phyloP scores from a whole-genome alignment of 306 rosid species.

The Trifolium fragiferum region DNA sequence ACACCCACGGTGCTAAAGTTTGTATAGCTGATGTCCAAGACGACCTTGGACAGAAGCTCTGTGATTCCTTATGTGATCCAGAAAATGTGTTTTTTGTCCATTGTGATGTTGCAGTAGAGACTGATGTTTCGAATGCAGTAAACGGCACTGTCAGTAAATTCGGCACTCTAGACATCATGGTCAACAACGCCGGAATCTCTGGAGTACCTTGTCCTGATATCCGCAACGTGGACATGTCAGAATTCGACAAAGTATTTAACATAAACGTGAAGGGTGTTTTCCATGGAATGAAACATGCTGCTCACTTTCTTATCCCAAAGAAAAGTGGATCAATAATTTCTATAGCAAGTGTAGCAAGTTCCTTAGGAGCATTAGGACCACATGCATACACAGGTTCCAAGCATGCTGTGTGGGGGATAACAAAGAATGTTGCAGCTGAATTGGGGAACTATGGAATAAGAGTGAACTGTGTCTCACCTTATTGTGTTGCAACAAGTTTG shows the following conservation, averaged over 20 bases:
- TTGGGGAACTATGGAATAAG: slow-evolving; percentile 68
- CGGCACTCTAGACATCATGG: slow-evolving; percentile 81
- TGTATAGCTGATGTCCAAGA: slow-evolving; percentile 82
- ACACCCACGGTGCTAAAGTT: slow-evolving; percentile 78
- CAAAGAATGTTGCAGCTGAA: slow-evolving; percentile 85
- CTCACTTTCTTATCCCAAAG: slow-evolving; percentile 67
- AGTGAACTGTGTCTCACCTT: slow-evolving; percentile 76
- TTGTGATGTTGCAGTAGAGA: slow-evolving; percentile 74
- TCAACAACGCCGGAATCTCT: slow-evolving; percentile 84
- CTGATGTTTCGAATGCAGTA: slow-evolving; percentile 62
- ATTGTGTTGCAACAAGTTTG: slow-evolving; percentile 57
- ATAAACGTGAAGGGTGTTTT: slow-evolving; percentile 81
- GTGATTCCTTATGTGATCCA: slow-evolving; percentile 54
- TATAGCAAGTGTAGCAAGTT: slow-evolving; percentile 58
- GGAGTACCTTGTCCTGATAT: slow-evolving; percentile 78
- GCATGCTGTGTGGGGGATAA: slow-evolving; percentile 80
- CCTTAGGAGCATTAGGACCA: slow-evolving; percentile 60
- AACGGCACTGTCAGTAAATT: slow-evolving; percentile 57
- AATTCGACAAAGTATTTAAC: slow-evolving; percentile 76
- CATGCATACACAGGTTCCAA: slow-evolving; percentile 83
- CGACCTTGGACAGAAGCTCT: slow-evolving; percentile 59
- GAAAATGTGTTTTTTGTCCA: slow-evolving; percentile 50
- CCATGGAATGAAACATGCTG: slow-evolving; percentile 85
- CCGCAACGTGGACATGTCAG: slow-evolving; percentile 60
- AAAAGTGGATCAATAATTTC: slow-evolving; percentile 86